Evolutionary conservation across 1,284 basidiomycete genomes (phyloP), one percentile per base, ranked within the genome.

Genomic region (Cutaneotrichosporon sp.): DNA sequence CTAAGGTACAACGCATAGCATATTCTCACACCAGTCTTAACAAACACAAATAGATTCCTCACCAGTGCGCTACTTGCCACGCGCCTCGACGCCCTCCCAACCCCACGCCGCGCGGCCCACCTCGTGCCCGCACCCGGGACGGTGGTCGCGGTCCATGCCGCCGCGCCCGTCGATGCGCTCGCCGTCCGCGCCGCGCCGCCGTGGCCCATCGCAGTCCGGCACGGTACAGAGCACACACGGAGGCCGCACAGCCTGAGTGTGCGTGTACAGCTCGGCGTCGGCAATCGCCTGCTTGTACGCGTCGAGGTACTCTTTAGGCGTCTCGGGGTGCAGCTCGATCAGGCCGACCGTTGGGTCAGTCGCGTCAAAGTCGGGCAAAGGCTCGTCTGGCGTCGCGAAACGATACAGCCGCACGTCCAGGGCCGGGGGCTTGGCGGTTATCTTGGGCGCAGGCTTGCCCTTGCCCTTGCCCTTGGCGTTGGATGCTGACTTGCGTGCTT

Each of bases 191-290:
- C 77, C 78, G 42, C 72, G 66, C 56, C 78, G 73, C 49, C 67
- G 69, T 1, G 77, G 79, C 0, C 80, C 78, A 57, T 81, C 79
- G 59, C 77, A 80, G 60, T 80, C 80, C 8, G 79, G 77, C 11
- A 77, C 73, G 2, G 75, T 73, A 66, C 78, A 80, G 26, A 79
- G 63, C 10, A 76, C 67, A 58, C 74, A 77, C n/a, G 70, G 74
- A 31, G 76, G 69, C 4, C 68, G 62, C 5, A 64, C 59, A 0
- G 64, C 65, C 13, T 73, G 68, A 31, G 71, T 69, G 47, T 73
- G 70, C 2, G 70, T 63, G 63, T 72, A 76, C 57, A 72, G 62
- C 57, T 76, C 76, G 22, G 71, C 70, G 55, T 77, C 73, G 18
- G 67, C 70, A 31, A 75, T 65, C 5, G 72, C 70, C 10, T 66